Percentiles rank a stretch among this genome's conserved stretches.
Conservation (phyloP, 2,329 filamentous ascomycete species). For the Nakataea oryzae region DNA sequence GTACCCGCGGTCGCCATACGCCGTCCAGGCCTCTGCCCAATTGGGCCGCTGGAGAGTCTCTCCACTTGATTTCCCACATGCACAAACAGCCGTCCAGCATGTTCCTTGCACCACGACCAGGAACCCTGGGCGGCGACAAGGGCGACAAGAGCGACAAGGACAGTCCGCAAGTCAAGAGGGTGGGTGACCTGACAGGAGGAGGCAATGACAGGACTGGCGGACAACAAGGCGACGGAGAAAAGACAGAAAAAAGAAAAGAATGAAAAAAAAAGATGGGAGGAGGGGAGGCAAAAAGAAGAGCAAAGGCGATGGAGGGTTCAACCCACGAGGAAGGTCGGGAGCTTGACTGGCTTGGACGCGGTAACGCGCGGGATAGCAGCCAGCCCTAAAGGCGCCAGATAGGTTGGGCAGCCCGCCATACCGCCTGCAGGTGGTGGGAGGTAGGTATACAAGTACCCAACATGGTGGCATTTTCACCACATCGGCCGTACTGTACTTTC, state of each 20-base stretch:
- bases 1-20: neutral
- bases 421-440: too few relatives aligned
- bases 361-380: neutral
- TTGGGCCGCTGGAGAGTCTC: neutral
- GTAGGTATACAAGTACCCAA: too few relatives aligned
- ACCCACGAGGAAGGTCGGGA: neutral
- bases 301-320: neutral
- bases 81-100: neutral
- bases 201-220: neutral
- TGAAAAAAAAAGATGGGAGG: constrained; percentile 1
- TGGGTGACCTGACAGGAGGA: neutral
- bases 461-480: too few relatives aligned
- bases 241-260: neutral
- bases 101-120: neutral
- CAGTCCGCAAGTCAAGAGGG: neutral
- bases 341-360: neutral
- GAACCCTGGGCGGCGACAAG: neutral
- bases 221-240: neutral
- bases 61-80: neutral
- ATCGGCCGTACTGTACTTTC: neutral
- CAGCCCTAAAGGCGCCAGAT: too few relatives aligned
- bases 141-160: neutral
- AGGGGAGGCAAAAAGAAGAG: constrained; percentile 4
- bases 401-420: too few relatives aligned
- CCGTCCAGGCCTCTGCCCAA: neutral